Evolutionary conservation across 192 early-diverging fungal genomes (phyloP).

Genomic region (Backusella mclennaniae): DNA sequence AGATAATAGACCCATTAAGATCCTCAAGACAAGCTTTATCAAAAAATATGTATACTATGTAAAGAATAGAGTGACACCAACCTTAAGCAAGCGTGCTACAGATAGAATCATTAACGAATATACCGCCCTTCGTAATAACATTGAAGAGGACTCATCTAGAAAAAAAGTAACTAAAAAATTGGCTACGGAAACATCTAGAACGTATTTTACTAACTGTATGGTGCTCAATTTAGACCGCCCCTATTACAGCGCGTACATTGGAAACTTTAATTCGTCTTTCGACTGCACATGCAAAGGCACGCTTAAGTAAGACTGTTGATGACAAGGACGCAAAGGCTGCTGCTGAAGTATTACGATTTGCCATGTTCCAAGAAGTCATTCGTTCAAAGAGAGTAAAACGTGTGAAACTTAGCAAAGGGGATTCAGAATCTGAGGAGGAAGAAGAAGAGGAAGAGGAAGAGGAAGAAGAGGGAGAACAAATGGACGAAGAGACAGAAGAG

Average conservation of each 20-base stretch:
- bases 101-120: conserved; percentile 82
- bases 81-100: conserved; percentile 78
- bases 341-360: conserved; percentile 80
- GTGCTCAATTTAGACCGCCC: conserved; percentile 64
- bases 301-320: conserved; percentile 79
- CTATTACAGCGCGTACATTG: conserved; percentile 97
- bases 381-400: conserved; percentile 47
- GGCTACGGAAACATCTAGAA: not conserved
- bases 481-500: conserved; percentile 10
- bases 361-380: conserved; percentile 87
- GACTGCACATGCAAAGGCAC: conserved; percentile 93
- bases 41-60: conserved; percentile 97
- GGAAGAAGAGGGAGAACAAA: conserved; percentile 20
- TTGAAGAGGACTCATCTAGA: conserved; percentile 58
- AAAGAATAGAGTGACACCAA: conserved; percentile 82
- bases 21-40: conserved; percentile 84
- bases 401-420: conserved; percentile 45
- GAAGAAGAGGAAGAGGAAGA: conserved; percentile 18
- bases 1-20: conserved; percentile 45
- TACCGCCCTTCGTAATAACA: conserved; percentile 78
- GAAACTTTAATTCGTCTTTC: conserved; percentile 97
- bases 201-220: not conserved
- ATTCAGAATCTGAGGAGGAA: conserved; percentile 44
- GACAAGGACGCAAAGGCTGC: conserved; percentile 85
- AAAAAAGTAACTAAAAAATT: conserved; percentile 55